Percentiles rank a stretch among this genome's conserved stretches.
Evolutionary conservation across 768 basidiomycete species (phyloP).

Genomic region (Agaricus subrufescens): DNA sequence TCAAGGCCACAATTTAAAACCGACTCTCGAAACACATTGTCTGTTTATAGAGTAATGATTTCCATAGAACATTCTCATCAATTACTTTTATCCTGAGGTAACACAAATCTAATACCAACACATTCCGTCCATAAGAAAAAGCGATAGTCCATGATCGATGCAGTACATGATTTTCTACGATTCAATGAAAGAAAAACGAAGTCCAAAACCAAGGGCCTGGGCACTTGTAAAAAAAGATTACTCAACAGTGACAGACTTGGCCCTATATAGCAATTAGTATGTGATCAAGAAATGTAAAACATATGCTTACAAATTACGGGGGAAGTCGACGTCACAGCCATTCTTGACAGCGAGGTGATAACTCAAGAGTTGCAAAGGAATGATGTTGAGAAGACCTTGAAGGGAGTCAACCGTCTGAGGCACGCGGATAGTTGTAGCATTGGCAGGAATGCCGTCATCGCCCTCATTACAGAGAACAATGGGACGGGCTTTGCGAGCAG

Average conservation of each 20-base stretch:
- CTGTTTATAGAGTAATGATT: too few relatives aligned
- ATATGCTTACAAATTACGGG: conserved; percentile 79
- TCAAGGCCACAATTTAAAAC: too few relatives aligned
- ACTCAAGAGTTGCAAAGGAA: conserved; percentile 91
- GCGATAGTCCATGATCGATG: conserved; percentile 3
- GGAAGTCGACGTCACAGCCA: conserved; percentile 98
- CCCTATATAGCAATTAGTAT: conserved; percentile 34
- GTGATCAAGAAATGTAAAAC: conserved; percentile 2
- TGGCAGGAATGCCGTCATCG: conserved; percentile 71
- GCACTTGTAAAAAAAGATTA: conserved; percentile 25
- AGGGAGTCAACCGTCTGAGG: conserved; percentile 92
- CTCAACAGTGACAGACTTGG: conserved; percentile 75
- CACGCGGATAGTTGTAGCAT: conserved; percentile 86
- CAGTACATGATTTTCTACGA: neutral
- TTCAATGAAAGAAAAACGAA: neutral
- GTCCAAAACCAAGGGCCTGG: neutral
- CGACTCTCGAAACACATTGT: too few relatives aligned
- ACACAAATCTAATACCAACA: neutral
- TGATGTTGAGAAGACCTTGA: conserved; percentile 94
- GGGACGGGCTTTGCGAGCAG: conserved; percentile 92
- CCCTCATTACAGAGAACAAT: conserved; percentile 95
- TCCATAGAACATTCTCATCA: neutral
- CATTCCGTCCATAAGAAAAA: neutral
- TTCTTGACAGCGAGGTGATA: conserved; percentile 96
- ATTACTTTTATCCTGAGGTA: neutral